Base-by-base conservation (phyloP, 805 yeast species). In the Hanseniaspora jakobsenii region DNA sequence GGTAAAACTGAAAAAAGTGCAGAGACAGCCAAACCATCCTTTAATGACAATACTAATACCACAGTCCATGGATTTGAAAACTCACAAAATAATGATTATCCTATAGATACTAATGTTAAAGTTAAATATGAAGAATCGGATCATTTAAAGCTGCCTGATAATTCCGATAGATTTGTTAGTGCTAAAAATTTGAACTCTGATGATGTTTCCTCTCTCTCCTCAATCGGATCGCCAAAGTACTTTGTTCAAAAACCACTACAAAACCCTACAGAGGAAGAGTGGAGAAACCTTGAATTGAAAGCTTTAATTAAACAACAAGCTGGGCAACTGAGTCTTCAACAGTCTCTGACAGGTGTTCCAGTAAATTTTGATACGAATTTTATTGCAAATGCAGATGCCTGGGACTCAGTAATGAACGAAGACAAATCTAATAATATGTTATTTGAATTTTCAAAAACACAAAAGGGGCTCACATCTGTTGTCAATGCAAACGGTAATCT, bases 251-350 rank as follows among this genome's bases (percentile, higher is more conserved):
- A 59, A 37, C 60, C 64, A 6, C 39, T 54, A 3, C 35, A 32
- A n/a, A 52, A 54, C 23, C 42, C 53, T 2, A 48, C 57, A 2
- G 61, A 57, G 28, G 55, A 53, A 32, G 63, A 60, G 38, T 60
- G 64, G 65, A 50, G 53, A 44, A 51, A 48, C 13, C 52, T 59
- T 37, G 64, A 57, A 47, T 56, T 57, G 18, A 62, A 59, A 41
- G 63, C 63, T 2, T 52, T 55, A 42, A 44, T 56, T 36, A 61
- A 58, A 44, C 63, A 60, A 48, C 58, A 60, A 35, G 47, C 53
- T 10, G 65, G 64, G 2, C 60, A 57, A 39, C 63, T 60, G 39
- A 58, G 55, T 45, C 47, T 61, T 24, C 60, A 59, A 38, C 62
- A 60, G 1, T 61, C 59, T 32, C 39, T 61, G 29, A 48, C 59